Evolutionary conservation across 352 stramenopile genomes (phyloP).

Genomic region (Phytophthora cactorum): DNA sequence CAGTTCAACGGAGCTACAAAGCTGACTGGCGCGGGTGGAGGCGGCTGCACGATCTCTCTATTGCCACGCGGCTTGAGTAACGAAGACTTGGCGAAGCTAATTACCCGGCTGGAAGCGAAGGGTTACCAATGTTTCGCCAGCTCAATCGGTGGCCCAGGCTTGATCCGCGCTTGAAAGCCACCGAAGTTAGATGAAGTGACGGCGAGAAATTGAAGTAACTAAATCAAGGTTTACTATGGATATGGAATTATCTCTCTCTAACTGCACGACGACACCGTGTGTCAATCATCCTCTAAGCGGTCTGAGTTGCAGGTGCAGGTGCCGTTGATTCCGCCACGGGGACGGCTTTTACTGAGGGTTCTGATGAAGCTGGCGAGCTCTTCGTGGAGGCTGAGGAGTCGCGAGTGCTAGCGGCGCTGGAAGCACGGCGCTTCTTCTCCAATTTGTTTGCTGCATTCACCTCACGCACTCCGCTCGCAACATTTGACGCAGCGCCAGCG

Average conservation of each 20-base stretch:
- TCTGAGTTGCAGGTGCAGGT: conserved; percentile 32
- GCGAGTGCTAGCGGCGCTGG: conserved; percentile 39
- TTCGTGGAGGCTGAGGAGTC: conserved; percentile 37
- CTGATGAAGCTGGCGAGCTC: conserved; percentile 26
- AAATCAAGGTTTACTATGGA: conserved; percentile 31
- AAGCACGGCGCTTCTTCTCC: conserved; percentile 62
- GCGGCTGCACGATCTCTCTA: conserved; percentile 90
- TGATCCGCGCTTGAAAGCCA: conserved; percentile 30
- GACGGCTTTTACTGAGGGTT: conserved; percentile 31
- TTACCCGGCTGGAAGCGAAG: conserved; percentile 51
- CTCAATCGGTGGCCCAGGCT: conserved; percentile 59
- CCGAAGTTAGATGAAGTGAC: neutral
- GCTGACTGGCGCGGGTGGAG: conserved; percentile 89
- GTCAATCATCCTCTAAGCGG: conserved; percentile 31
- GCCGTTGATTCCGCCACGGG: conserved; percentile 19
- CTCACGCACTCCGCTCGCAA: conserved; percentile 81
- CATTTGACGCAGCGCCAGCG: conserved; percentile 80
- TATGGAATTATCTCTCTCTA: conserved; percentile 44
- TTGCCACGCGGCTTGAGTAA: conserved; percentile 56
- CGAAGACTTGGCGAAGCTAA: conserved; percentile 44
- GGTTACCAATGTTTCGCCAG: conserved; percentile 68
- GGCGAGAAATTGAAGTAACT: conserved; percentile 1
- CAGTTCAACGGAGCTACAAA: conserved; percentile 79
- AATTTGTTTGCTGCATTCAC: conserved; percentile 83
- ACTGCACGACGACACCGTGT: conserved; percentile 28